phyloP scores from a whole-genome alignment of 108 stramenopile species.

The Nitzschia palea region DNA sequence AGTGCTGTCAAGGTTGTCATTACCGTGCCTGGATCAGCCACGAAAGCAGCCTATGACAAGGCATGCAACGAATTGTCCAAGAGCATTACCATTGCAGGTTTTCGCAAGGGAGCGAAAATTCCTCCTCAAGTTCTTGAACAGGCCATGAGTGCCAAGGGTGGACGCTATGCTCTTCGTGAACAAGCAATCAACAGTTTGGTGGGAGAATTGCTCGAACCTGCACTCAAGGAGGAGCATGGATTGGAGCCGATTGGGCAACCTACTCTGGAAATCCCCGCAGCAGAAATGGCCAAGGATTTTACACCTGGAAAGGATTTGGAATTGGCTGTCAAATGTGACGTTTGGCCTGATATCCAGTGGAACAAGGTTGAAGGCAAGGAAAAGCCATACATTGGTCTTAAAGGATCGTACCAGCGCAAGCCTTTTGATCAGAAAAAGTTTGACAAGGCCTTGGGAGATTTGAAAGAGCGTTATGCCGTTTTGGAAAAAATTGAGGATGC shows the following conservation, averaged over 20 bases:
- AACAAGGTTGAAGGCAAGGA: conserved; percentile 49
- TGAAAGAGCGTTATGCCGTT: conserved; percentile 75
- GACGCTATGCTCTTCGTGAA: conserved; percentile 55
- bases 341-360: conserved; percentile 88
- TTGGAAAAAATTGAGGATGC: conserved; percentile 59
- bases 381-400: conserved; percentile 78
- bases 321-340: conserved; percentile 75
- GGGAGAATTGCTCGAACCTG: conserved; percentile 60
- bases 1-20: conserved; percentile 74
- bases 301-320: conserved; percentile 60
- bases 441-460: conserved; percentile 76
- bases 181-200: conserved; percentile 73
- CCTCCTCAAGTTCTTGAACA: conserved; percentile 81
- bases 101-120: conserved; percentile 86
- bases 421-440: conserved; percentile 80
- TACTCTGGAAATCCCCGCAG: conserved; percentile 48
- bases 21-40: conserved; percentile 62
- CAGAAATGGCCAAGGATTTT: conserved; percentile 53
- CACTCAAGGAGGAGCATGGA: conserved; percentile 76
- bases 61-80: conserved; percentile 67
- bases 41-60: conserved; percentile 82
- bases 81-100: conserved; percentile 77
- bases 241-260: conserved; percentile 87
- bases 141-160: conserved; percentile 64
- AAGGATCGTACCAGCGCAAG: conserved; percentile 72